Percentiles rank a stretch among this genome's conserved stretches.
These are phyloP conservation scores for Pueraria montana DNA, from an alignment of 306 rosid genomes.

Conservation along the genomic window DNA sequence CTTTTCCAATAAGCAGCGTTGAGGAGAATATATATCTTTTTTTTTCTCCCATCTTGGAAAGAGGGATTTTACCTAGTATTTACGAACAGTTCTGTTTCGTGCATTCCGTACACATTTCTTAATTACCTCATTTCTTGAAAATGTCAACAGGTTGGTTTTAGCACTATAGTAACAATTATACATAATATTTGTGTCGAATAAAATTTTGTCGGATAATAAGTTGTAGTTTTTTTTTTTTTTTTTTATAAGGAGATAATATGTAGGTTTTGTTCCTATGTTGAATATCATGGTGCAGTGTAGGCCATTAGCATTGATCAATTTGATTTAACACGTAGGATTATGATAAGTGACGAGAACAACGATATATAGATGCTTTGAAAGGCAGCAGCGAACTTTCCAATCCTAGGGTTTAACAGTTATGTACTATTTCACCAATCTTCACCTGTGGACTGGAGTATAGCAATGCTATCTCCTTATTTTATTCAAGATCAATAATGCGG, in stretches of 20 bases:
- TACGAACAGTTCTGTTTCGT: not conserved
- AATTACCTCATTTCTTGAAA: not conserved
- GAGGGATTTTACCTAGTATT: slow-evolving; percentile 21
- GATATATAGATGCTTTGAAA: not conserved
- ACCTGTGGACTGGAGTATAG: not conserved
- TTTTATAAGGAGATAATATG: too few relatives aligned
- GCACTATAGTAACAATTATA: not conserved
- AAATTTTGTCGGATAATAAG: too few relatives aligned
- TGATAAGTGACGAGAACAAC: not conserved
- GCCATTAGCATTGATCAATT: not conserved
- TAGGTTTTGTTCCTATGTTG: not conserved
- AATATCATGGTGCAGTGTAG: not conserved
- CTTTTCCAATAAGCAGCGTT: not conserved
- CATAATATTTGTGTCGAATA: too few relatives aligned
- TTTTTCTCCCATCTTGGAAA: not conserved
- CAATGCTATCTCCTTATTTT: not conserved
- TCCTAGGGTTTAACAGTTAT: not conserved
- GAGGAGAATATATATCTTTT: not conserved
- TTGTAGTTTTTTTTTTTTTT: too few relatives aligned
- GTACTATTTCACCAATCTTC: not conserved
- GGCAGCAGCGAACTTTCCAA: not conserved
- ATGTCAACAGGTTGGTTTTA: not conserved
- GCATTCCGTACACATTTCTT: slow-evolving; percentile 6
- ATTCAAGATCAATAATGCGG: not conserved
- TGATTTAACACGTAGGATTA: not conserved